These are phyloP conservation scores for Tranzscheliella williamsii DNA, from an alignment of 1,284 basidiomycete genomes.

Conservation along the genomic window DNA sequence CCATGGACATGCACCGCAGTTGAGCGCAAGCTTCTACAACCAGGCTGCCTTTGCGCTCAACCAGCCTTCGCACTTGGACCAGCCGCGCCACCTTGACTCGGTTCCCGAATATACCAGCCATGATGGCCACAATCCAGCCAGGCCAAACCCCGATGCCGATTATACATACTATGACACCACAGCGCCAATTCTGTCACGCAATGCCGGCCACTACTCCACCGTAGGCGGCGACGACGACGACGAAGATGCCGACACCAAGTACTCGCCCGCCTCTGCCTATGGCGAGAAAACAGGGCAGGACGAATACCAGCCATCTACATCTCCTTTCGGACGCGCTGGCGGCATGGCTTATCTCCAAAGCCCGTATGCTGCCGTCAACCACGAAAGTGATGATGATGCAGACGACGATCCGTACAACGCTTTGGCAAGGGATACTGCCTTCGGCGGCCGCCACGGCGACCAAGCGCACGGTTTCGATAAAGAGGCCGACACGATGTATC, in stretches of 20 bases:
- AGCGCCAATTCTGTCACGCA: no score
- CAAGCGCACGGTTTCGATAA: not conserved
- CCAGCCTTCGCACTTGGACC: not conserved
- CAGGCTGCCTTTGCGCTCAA: conserved; percentile 46
- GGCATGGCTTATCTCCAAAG: conserved; percentile 16
- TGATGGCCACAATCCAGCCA: conserved; percentile 3
- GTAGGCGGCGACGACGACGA: conserved; percentile 18
- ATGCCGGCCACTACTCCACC: conserved; percentile 19
- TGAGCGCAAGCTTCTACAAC: conserved; percentile 51
- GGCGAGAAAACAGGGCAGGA: conserved; percentile 28
- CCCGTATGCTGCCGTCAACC: conserved; percentile 17
- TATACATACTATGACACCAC: no score
- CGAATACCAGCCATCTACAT: not conserved
- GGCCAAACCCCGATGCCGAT: no score
- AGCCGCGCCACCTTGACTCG: not conserved
- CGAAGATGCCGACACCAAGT: conserved; percentile 27
- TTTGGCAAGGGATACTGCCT: conserved; percentile 17
- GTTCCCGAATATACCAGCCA: conserved; percentile 3
- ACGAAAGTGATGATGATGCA: conserved; percentile 8
- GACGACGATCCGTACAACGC: conserved; percentile 11
- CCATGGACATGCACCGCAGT: conserved; percentile 18
- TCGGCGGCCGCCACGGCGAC: conserved; percentile 5
- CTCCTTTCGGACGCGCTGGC: conserved; percentile 9
- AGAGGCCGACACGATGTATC: not conserved
- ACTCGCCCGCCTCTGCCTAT: conserved; percentile 18